Evolutionary conservation across 495 filamentous ascomycete species (phyloP).

Genomic region (Penicillium maclennaniae): DNA sequence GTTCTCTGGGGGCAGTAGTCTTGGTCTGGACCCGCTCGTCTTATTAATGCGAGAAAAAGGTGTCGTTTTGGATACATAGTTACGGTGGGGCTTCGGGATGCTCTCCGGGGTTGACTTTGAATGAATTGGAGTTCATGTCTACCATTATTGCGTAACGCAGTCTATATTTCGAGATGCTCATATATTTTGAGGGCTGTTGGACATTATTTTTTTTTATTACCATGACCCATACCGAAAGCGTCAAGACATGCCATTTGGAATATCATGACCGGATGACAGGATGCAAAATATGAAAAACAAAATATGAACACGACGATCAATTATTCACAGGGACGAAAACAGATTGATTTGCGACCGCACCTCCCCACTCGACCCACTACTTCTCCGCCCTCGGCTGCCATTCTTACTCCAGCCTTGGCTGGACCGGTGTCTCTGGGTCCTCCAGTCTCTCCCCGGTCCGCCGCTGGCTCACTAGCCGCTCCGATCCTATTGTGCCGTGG

Average conservation of each 20-base stretch:
- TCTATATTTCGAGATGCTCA: too few relatives aligned
- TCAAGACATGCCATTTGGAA: too few relatives aligned
- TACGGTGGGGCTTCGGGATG: background rate
- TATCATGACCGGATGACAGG: too few relatives aligned
- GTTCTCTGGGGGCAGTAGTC: background rate
- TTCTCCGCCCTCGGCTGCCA: conserved; percentile 19
- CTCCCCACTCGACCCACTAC: conserved; percentile 12
- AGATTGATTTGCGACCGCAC: conserved; percentile 13
- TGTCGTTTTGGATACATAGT: background rate
- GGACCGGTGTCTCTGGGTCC: conserved; percentile 1
- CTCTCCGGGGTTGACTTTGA: background rate
- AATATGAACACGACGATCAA: background rate
- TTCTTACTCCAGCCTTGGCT: conserved; percentile 6
- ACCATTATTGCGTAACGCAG: too few relatives aligned
- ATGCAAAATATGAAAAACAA: too few relatives aligned
- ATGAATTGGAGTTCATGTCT: background rate
- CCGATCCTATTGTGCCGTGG: conserved; percentile 11
- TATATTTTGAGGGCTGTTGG: too few relatives aligned
- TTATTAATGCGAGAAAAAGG: conserved; percentile 6
- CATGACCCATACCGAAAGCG: too few relatives aligned
- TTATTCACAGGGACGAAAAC: conserved; percentile 6
- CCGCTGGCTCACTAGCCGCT: conserved; percentile 7
- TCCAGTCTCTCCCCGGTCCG: conserved; percentile 1
- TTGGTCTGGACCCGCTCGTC: conserved; percentile 1
- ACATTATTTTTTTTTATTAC: too few relatives aligned